Evolutionary conservation across 2,329 filamentous ascomycete species (phyloP).

Genomic region (Botryotinia calthae): DNA sequence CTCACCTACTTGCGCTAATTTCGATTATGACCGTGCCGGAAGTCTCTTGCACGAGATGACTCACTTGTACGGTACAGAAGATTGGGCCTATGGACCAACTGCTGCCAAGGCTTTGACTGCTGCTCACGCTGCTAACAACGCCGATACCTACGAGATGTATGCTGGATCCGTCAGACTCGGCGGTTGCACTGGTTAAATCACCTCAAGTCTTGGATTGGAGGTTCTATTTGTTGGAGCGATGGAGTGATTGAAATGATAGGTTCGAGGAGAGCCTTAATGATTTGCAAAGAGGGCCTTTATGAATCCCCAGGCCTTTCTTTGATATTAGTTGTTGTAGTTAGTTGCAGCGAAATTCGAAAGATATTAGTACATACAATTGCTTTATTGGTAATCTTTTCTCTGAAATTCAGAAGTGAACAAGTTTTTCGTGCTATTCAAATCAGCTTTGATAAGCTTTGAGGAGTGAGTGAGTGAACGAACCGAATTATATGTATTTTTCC

Average conservation of each 20-base stretch:
- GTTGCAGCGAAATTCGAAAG: not conserved
- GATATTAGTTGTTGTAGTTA: not conserved
- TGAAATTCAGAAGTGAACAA: not conserved
- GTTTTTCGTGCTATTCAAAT: not conserved
- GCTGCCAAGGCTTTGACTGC: constrained; percentile 28
- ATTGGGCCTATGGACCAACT: constrained; percentile 31
- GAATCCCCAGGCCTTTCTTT: not conserved
- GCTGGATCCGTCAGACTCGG: constrained; percentile 30
- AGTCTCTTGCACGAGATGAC: constrained; percentile 31
- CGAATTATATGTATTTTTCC: not conserved
- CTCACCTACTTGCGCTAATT: constrained; percentile 25
- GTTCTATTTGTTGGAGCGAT: not conserved
- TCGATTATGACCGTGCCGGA: constrained; percentile 32
- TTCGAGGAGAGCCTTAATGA: not conserved
- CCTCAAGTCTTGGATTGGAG: not conserved
- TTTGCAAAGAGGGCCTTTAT: not conserved
- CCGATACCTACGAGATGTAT: constrained; percentile 35
- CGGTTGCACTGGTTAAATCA: constrained; percentile 24
- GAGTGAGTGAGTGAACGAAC: no score
- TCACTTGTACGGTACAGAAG: constrained; percentile 31
- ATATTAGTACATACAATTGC: not conserved
- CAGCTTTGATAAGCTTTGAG: not conserved
- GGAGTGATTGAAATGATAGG: no score
- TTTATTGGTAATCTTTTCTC: not conserved
- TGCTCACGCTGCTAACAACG: constrained; percentile 28